Base-by-base conservation (phyloP, 257 asterid genomes). In the Solanum ossicruentum region DNA sequence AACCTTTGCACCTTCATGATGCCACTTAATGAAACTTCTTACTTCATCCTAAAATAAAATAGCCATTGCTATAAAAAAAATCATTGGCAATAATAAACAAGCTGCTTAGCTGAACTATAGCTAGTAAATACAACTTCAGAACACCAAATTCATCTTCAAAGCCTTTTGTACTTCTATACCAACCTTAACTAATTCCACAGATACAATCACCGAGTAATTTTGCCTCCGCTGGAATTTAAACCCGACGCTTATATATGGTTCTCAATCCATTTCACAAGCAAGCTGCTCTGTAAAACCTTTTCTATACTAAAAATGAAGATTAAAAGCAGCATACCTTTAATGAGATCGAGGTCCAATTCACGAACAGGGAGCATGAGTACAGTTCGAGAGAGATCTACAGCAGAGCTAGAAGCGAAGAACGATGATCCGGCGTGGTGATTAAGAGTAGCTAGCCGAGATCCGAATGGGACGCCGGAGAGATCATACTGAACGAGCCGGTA, bases 401-500 rank as follows among this genome's bases (percentile, higher is more conserved):
- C 32, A 5, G 71, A 63, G 20, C 41, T 23, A 63, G 78, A 89
- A 43, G 93, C 90, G 84, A 92, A 90, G 12, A 95, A 85, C 10
- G 98, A 91, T 3, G 99, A 96, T 72, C 93, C 98, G 49, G 99
- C 99, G 86, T 95, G 98, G 88, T 95, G 98, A 87, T 96, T 96
- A 86, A 96, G 95, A 16, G 95, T 89, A 60, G 98, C 96, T 39
- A 92, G 86, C 26, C 98, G 97, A 86, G 99, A 95, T 91, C 99
- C 99, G 77, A 91, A 93, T 11, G 98, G 97, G 81, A 92, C 96
- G 57, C 98, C 98, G 80, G 94, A 87, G 81, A 94, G 87, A 90
- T 96, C 98, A 90, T 94, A 96, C 89, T 96, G 99, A 58, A 94
- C 99, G 66, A 96, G 95, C 28, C 99, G 98, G 90, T 96, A 96